A percentile compares a stretch with the other conserved stretches of the same genome.
These are phyloP conservation scores for Roridomyces roridus DNA, from an alignment of 768 basidiomycete species.

Conservation along the genomic window DNA sequence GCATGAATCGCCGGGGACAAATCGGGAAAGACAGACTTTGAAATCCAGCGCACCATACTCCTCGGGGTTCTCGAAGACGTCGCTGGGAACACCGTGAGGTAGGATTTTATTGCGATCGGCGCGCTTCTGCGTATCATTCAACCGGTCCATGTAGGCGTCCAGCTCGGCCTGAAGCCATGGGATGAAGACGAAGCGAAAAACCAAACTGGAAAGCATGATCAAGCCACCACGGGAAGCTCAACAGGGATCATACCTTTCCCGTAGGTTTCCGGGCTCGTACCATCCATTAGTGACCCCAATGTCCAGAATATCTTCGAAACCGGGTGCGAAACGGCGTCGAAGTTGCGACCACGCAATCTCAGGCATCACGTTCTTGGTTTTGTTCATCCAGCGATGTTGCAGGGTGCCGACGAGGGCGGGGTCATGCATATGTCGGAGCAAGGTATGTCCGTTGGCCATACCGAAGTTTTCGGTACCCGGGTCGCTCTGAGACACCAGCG, in stretches of 20 bases:
- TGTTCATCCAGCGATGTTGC: constrained; percentile 43
- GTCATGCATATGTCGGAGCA: constrained; percentile 39
- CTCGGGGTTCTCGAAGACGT: constrained; percentile 34
- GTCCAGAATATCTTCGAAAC: constrained; percentile 44
- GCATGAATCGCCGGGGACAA: neutral
- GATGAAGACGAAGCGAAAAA: constrained; percentile 44
- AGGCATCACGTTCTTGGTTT: constrained; percentile 43
- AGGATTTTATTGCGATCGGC: constrained; percentile 40
- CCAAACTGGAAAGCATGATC: constrained; percentile 20
- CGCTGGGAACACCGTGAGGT: constrained; percentile 38
- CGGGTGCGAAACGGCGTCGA: constrained; percentile 36
- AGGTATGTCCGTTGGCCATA: constrained; percentile 44
- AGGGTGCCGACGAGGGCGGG: constrained; percentile 35
- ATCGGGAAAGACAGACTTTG: constrained; percentile 29
- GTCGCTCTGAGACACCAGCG: constrained; percentile 44
- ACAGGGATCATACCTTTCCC: constrained; percentile 32
- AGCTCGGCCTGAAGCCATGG: constrained; percentile 44
- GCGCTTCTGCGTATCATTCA: constrained; percentile 28
- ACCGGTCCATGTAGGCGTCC: constrained; percentile 28
- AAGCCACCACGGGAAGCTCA: no score
- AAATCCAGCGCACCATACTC: constrained; percentile 35
- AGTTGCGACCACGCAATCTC: constrained; percentile 47
- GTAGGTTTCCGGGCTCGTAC: constrained; percentile 33
- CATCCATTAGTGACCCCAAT: constrained; percentile 32
- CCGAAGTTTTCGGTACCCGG: constrained; percentile 41